phyloP scores from a whole-genome alignment of 192 early-diverging fungal genomes.

The Backusella circina region DNA sequence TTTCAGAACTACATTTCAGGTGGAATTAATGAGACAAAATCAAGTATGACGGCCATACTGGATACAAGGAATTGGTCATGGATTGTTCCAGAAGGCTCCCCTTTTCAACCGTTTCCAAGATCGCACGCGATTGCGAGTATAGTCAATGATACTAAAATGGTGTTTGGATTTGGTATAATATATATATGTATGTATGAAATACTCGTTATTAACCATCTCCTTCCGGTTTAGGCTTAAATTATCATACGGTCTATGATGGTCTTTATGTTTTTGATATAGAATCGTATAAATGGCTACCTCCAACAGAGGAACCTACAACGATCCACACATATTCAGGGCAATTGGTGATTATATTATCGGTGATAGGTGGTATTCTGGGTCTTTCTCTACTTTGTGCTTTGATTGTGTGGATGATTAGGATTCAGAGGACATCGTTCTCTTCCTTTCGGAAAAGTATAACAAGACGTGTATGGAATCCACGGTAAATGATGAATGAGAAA shows the following conservation, averaged over 20 bases:
- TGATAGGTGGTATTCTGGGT: background rate
- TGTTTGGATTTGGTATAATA: slow-evolving; percentile 17
- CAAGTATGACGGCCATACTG: slow-evolving; percentile 4
- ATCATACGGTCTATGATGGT: slow-evolving; percentile 16
- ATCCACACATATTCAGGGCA: background rate
- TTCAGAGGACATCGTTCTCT: background rate
- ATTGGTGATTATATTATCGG: background rate
- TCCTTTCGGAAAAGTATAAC: background rate
- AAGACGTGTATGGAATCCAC: slow-evolving; percentile 2
- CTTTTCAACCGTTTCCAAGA: slow-evolving; percentile 17
- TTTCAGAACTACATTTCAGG: slow-evolving; percentile 16
- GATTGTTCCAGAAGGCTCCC: background rate
- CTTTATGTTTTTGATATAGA: slow-evolving; percentile 15
- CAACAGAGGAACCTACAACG: background rate
- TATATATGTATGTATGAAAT: background rate
- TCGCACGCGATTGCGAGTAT: background rate
- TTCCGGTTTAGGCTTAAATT: slow-evolving; percentile 16
- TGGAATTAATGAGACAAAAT: background rate
- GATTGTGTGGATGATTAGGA: background rate
- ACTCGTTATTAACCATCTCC: background rate
- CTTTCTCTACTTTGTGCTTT: background rate
- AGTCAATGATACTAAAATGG: slow-evolving; percentile 18
- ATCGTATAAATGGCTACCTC: background rate
- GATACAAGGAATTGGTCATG: slow-evolving; percentile 3
- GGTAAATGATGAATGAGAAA: background rate